Percentiles rank a stretch among this genome's conserved stretches.
phyloP scores from a whole-genome alignment of 192 early-diverging fungal species.

The Rhizoclosmatium globosum region DNA sequence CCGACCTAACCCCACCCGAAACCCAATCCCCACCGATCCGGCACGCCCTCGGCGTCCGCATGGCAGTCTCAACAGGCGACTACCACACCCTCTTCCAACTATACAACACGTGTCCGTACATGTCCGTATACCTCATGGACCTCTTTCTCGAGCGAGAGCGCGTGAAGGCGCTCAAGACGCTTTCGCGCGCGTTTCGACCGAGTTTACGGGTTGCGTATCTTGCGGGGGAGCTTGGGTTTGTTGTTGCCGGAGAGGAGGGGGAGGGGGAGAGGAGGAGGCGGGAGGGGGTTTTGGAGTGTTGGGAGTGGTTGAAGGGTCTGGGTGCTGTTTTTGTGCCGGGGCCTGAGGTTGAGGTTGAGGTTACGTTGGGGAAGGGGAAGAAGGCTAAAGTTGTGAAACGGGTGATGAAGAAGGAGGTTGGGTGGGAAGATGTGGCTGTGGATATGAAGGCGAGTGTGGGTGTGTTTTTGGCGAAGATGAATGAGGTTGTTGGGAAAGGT shows the following conservation, averaged over 20 bases:
- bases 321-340: constrained; percentile 32
- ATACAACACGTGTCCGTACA: constrained; percentile 80
- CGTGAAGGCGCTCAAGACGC: constrained; percentile 73
- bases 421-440: constrained; percentile 19
- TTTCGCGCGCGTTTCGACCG: constrained; percentile 84
- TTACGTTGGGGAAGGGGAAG: constrained; percentile 16
- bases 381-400: constrained; percentile 19
- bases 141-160: constrained; percentile 91
- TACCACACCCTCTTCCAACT: constrained; percentile 86
- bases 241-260: constrained; percentile 35
- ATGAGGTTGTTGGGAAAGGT: constrained; percentile 42
- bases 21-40: constrained; percentile 69
- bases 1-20: constrained; percentile 72
- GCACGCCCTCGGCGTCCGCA: constrained; percentile 88
- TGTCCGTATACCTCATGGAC: constrained; percentile 92
- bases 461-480: constrained; percentile 35
- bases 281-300: constrained; percentile 36
- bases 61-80: constrained; percentile 81
- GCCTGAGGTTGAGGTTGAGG: not conserved
- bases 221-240: constrained; percentile 74
- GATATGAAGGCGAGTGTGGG: constrained; percentile 43
- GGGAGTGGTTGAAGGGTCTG: constrained; percentile 35
- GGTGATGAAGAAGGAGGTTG: constrained; percentile 20
- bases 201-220: constrained; percentile 65
- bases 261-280: not conserved